Conservation (phyloP, 768 basidiomycete genomes). For the Coprinopsis marcescibilis region DNA sequence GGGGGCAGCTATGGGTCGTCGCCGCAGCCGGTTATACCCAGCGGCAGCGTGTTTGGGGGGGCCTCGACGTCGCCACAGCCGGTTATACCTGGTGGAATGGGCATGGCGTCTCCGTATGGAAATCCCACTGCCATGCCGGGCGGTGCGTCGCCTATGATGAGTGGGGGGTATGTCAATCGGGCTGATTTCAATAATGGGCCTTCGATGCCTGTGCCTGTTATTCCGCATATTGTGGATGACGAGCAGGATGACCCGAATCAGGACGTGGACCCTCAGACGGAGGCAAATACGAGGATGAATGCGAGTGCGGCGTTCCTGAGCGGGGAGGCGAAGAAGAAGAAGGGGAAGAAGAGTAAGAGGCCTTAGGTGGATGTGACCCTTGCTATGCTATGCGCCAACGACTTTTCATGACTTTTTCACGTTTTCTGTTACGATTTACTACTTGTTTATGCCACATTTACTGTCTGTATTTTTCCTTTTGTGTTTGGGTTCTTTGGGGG, state of each 20-base stretch:
- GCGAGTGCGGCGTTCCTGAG: not conserved
- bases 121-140: not conserved
- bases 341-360: conserved; percentile 5
- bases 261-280: conserved; percentile 2
- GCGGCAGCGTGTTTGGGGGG: not conserved
- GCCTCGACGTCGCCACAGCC: not conserved
- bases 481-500: too few species aligned
- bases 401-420: too few species aligned
- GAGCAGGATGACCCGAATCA: conserved; percentile 3
- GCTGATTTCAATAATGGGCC: not conserved
- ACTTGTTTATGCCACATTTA: too few species aligned
- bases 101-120: too few species aligned
- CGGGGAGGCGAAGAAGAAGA: conserved; percentile 4
- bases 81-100: not conserved
- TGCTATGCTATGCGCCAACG: too few species aligned
- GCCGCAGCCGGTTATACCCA: not conserved
- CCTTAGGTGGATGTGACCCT: too few species aligned
- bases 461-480: too few species aligned
- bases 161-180: not conserved
- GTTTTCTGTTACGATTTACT: too few species aligned
- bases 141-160: not conserved
- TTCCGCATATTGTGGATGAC: not conserved
- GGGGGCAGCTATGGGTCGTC: not conserved
- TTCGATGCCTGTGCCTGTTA: not conserved
- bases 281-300: conserved; percentile 10